Conservation (phyloP, 2,329 filamentous ascomycete genomes). For the Colletotrichum costaricense region DNA sequence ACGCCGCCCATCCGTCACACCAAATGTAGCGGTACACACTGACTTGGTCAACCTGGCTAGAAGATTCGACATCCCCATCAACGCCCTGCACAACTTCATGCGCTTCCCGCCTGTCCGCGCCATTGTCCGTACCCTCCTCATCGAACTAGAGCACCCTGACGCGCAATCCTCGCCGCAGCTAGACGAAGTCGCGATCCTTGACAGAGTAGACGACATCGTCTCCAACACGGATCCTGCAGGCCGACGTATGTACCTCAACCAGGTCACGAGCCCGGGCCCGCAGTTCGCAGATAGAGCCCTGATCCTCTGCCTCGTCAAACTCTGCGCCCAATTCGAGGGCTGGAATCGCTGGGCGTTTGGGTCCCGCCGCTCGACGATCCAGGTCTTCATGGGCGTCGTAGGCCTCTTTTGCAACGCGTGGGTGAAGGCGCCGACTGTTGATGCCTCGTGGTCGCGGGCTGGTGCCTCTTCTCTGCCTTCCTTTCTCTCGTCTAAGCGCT, state of each 20-base stretch:
- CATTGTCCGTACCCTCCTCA: constrained; percentile 25
- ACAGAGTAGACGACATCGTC: not conserved
- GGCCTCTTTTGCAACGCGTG: constrained; percentile 31
- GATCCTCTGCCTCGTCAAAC: constrained; percentile 17
- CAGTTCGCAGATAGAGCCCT: constrained; percentile 21
- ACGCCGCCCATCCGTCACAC: not conserved
- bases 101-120: constrained; percentile 20
- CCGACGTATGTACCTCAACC: constrained; percentile 3
- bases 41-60: constrained; percentile 13
- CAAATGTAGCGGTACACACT: constrained; percentile 3
- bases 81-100: constrained; percentile 29
- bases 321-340: constrained; percentile 16
- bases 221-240: not conserved
- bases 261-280: not conserved
- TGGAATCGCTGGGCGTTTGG: constrained; percentile 16
- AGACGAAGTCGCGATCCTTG: not conserved
- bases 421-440: constrained; percentile 18
- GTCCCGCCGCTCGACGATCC: not conserved
- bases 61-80: constrained; percentile 2
- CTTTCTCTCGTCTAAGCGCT: not conserved
- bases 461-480: not conserved
- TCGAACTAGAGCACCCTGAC: constrained; percentile 27
- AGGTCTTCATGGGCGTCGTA: constrained; percentile 9
- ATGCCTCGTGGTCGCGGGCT: constrained; percentile 17
- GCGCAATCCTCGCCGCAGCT: constrained; percentile 9